Evolutionary conservation across 1,139 yeast genomes (phyloP), one percentile per base, ranked within the genome.

Genomic region (Geotrichum aggregatum): DNA sequence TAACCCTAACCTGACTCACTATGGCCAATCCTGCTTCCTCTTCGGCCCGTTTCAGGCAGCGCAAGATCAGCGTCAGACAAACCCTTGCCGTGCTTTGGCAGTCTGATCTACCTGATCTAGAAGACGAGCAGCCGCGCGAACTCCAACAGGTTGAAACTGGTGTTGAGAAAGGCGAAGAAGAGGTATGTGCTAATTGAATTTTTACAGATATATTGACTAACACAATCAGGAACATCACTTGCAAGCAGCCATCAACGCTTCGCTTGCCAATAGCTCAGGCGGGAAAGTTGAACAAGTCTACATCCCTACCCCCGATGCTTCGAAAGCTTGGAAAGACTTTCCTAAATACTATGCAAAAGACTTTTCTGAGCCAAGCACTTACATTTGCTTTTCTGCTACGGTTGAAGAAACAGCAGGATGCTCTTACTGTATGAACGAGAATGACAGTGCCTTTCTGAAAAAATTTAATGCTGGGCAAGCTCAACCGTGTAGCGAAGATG

Each of bases 261-360:
- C 88, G 1, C 38, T 54, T 22, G 78, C 83, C 31, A 84, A 84
- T 2, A 75, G 81, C 44, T 63, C 76, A 35, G 79, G 77, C 54
- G 77, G 75, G 11, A 75, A 78, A 54, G 79, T 75, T 14, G 77
- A 78, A 49, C 80, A 82, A 54, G 84, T 87, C 21, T 92, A 86
- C 66, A 94, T 92, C 62, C 99, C 98, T 1, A 92, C 98, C 0
- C 98, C 98, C 0, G 96, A 89, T 73, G 98, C 98, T 1, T 84
- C 95, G 1, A 77, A 77, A 62, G 73, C 79, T 28, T 89, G 97
- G 96, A 68, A 74, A 2, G 96, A 87, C 33, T 95, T 88, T 41
- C 64, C 73, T 13, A 78, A 82, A 61, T 88, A 79, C 67, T 92
- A 92, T 67, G 71, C 72, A 33, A 86, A 86, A 50, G 71, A 74